Percentiles rank a stretch among this genome's conserved stretches.
These are phyloP conservation scores for Stagonosporopsis chrysanthemi DNA, from an alignment of 2,329 filamentous ascomycete species.

Conservation along the genomic window DNA sequence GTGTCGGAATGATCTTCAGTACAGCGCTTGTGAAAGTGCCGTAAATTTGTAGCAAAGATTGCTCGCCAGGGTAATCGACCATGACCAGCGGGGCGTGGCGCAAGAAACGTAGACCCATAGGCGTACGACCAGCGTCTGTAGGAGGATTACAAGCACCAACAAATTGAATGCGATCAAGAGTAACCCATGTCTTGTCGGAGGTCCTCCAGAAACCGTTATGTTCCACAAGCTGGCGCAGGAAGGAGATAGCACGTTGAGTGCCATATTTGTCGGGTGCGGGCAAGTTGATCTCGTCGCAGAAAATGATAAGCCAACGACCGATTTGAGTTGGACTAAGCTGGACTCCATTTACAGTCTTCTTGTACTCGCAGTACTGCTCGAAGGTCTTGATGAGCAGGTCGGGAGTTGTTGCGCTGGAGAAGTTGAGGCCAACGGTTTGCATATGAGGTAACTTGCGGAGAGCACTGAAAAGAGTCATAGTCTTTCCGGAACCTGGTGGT, in stretches of 20 bases:
- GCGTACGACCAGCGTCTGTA: constrained; percentile 94
- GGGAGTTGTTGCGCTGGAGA: constrained; percentile 97
- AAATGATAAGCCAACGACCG: constrained; percentile 95
- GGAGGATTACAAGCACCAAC: constrained; percentile 98
- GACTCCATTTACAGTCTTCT: constrained; percentile 96
- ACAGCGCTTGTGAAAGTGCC: constrained; percentile 97
- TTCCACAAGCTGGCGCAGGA: constrained; percentile 95
- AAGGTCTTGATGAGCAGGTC: constrained; percentile 99
- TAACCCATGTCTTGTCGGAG: constrained; percentile 97
- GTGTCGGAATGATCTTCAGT: constrained; percentile 91
- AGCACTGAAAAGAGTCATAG: constrained; percentile 98
- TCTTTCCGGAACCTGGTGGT: constrained; percentile 98
- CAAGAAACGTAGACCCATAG: constrained; percentile 91
- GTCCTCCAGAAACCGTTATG: constrained; percentile 99
- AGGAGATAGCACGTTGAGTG: constrained; percentile 95
- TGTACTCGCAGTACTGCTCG: constrained; percentile 99
- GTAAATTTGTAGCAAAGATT: constrained; percentile 95
- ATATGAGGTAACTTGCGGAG: constrained; percentile 96
- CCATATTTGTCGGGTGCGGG: constrained; percentile 97
- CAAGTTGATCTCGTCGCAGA: constrained; percentile 99
- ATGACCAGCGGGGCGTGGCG: constrained; percentile 98
- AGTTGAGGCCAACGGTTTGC: constrained; percentile 99
- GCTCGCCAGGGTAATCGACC: constrained; percentile 98
- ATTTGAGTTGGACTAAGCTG: constrained; percentile 96
- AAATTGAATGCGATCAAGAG: constrained; percentile 96